These are phyloP conservation scores for Hanseniaspora guilliermondii DNA, from an alignment of 805 yeast species.

Conservation along the genomic window DNA sequence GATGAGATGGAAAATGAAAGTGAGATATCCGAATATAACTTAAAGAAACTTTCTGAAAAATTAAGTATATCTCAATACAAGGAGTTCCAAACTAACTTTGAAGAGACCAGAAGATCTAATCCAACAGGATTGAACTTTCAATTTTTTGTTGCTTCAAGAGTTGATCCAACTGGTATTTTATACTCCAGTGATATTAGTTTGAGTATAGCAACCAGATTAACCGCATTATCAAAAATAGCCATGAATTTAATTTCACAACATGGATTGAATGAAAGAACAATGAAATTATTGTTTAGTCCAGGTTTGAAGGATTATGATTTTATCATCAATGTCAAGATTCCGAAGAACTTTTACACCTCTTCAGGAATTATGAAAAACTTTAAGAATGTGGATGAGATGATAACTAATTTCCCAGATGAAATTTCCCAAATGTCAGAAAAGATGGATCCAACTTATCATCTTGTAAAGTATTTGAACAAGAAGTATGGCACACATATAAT, in stretches of 20 bases:
- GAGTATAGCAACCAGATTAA: conserved; percentile 77
- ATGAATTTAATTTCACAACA: conserved; percentile 38
- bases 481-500: conserved; percentile 57
- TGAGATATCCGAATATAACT: conserved; percentile 23
- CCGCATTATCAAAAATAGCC: conserved; percentile 75
- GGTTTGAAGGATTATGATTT: conserved; percentile 78
- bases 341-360: conserved; percentile 31
- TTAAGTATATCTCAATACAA: conserved; percentile 52
- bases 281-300: conserved; percentile 60
- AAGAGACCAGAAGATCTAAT: conserved; percentile 58
- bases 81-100: conserved; percentile 49
- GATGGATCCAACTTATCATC: conserved; percentile 50
- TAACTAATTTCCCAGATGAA: conserved; percentile 28
- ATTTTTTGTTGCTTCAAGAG: conserved; percentile 68
- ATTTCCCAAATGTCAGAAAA: conserved; percentile 32
- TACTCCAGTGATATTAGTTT: conserved; percentile 59
- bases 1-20: conserved; percentile 24
- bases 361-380: conserved; percentile 48
- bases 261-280: conserved; percentile 32
- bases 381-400: conserved; percentile 41
- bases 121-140: conserved; percentile 73
- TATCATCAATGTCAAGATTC: conserved; percentile 46
- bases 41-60: conserved; percentile 44
- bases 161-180: conserved; percentile 73
- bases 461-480: conserved; percentile 46